phyloP scores from a whole-genome alignment of 2,329 filamentous ascomycete genomes.

The Diaporthe sp. region DNA sequence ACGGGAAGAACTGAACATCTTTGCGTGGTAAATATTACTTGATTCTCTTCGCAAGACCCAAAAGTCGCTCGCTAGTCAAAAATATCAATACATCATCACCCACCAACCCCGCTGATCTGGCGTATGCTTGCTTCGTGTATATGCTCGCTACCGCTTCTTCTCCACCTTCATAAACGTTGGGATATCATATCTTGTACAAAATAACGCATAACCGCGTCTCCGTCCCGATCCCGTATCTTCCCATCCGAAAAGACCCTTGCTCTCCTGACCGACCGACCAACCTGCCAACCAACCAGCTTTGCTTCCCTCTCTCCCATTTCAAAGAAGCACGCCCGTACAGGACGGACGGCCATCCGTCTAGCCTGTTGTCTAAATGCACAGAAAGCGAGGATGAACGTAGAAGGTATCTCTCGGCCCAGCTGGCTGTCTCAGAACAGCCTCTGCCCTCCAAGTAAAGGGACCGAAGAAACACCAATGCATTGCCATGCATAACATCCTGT shows the following conservation, averaged over 20 bases:
- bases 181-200: conserved; percentile 31
- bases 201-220: not conserved
- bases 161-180: conserved; percentile 2
- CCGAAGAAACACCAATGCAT: conserved; percentile 26
- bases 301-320: not conserved
- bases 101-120: not conserved
- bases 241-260: not conserved
- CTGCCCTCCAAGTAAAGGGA: not conserved
- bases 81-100: conserved; percentile 8
- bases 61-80: conserved; percentile 16
- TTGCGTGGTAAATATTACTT: not conserved
- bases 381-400: conserved; percentile 4
- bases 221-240: not conserved
- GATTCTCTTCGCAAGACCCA: not conserved
- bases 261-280: not conserved
- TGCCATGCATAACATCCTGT: conserved; percentile 33
- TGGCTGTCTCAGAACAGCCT: conserved; percentile 15
- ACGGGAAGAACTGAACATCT: not conserved
- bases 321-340: not conserved
- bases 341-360: conserved; percentile 12
- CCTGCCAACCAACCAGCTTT: not conserved
- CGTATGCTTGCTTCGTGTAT: conserved; percentile 20
- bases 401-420: not conserved
- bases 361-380: conserved; percentile 30
- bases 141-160: conserved; percentile 13